Percentiles rank a stretch among this genome's conserved stretches.
phyloP scores from a whole-genome alignment of 768 basidiomycete genomes.

The Agaricus subrufescens region DNA sequence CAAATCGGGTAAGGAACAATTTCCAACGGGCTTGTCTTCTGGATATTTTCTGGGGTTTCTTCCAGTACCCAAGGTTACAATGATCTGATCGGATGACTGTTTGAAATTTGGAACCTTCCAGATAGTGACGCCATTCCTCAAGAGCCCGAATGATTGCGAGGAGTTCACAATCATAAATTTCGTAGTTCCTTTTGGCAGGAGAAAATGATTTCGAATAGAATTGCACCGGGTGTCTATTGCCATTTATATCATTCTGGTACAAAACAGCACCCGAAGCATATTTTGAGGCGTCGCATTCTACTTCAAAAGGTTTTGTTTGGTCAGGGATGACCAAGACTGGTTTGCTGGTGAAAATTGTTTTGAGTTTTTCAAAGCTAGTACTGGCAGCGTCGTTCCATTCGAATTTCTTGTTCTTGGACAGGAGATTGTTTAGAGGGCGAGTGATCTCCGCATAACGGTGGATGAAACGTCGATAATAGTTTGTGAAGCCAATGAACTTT shows the following conservation, averaged over 20 bases:
- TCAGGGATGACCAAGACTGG: too few species aligned
- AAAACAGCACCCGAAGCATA: conserved; percentile 7
- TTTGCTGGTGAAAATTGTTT: too few species aligned
- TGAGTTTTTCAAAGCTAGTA: too few species aligned
- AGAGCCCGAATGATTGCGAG: not conserved
- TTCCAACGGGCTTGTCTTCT: conserved; percentile 19
- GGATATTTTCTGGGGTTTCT: conserved; percentile 21
- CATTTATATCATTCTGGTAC: not conserved
- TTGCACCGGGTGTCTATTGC: not conserved
- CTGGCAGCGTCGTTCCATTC: too few species aligned
- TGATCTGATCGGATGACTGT: not conserved
- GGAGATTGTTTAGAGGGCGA: not conserved
- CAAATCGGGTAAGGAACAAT: conserved; percentile 24
- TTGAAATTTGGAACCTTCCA: not conserved
- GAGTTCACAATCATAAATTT: not conserved
- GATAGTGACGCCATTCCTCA: conserved; percentile 10
- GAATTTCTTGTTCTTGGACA: not conserved
- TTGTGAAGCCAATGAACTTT: too few species aligned
- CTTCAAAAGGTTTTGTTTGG: too few species aligned
- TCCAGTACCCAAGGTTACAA: conserved; percentile 1
- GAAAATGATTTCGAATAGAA: conserved; percentile 5
- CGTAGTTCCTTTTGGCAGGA: not conserved
- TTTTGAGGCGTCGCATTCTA: conserved; percentile 1
- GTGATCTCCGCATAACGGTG: too few species aligned
- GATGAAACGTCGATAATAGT: too few species aligned